Conservation (phyloP, 371 early-diverging fungal species). For the Mucor ambiguus region DNA sequence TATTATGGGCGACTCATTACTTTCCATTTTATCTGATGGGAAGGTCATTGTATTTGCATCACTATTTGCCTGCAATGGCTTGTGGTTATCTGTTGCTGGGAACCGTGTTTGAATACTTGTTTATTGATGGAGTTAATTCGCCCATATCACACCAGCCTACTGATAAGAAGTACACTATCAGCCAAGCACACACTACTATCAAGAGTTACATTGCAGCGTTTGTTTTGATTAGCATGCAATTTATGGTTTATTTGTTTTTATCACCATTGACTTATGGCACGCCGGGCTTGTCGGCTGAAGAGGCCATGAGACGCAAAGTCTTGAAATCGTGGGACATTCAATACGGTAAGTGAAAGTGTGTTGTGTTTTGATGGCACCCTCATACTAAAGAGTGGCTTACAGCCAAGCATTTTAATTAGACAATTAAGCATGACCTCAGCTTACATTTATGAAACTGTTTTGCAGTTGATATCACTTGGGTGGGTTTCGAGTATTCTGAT, state of each 20-base stretch:
- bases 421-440: not conserved
- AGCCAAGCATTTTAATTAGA: not conserved
- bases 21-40: constrained; percentile 97
- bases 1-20: constrained; percentile 93
- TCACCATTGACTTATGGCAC: constrained; percentile 65
- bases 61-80: constrained; percentile 93
- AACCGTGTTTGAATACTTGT: constrained; percentile 61
- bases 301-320: constrained; percentile 63
- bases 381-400: not conserved
- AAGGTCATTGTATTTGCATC: constrained; percentile 96
- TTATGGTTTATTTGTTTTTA: constrained; percentile 56
- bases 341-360: constrained; percentile 43
- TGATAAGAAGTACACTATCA: constrained; percentile 1
- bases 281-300: constrained; percentile 46
- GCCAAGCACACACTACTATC: not conserved
- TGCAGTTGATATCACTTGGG: not conserved
- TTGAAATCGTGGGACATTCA: constrained; percentile 79
- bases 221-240: constrained; percentile 48
- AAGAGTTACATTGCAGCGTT: constrained; percentile 40
- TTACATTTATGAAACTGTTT: not conserved
- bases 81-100: constrained; percentile 76
- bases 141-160: constrained; percentile 37
- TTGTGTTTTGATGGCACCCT: not conserved
- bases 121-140: constrained; percentile 52
- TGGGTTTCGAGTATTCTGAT: not conserved